Base-by-base conservation (phyloP, 2,329 filamentous ascomycete genomes). In the Cytospora leucostoma region DNA sequence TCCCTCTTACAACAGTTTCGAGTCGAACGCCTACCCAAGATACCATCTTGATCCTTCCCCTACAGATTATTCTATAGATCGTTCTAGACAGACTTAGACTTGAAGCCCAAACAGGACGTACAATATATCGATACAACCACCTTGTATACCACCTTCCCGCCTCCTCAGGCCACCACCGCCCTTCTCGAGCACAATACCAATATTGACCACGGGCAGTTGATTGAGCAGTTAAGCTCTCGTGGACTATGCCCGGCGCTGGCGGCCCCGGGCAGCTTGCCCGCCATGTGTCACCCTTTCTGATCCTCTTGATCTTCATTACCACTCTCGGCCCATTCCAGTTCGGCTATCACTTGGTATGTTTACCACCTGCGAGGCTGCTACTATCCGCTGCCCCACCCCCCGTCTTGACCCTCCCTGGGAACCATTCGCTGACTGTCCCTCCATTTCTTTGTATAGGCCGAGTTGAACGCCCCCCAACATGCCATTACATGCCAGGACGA, bases 381-480 rank as follows among this genome's bases (percentile, higher is more conserved):
- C 38, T 15, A 17, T 1, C 50, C 50, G 37, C 33, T 53, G 27
- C 65, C 65, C 90, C 51, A 96, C 93, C 0, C 78, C 97, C n/a
- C 93, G 93, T 0, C 92, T 94, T 2, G 83, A 97, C 49, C 92
- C 97, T 71, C 97, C 96, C 74, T 76, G 93, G 97, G 76, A 77
- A 97, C 74, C 92, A 95, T 83, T 19, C 17, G 50, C 63, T 59
- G n/a, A 62, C 33, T 79, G 71, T 10, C 37, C 32, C 17, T 37
- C 21, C 55, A 34, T 49, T 59, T 65, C 59, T 60, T 21, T 69
- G 65, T 65, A 64, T 71, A 94, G 93, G 91, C 93, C 70, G 95
- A 98, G 75, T 85, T 99, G 67, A 99, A 99, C 75, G 92, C 94
- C 10, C 95, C 95, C 10, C 89, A 97, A 82, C 89, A 93, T 80